Base-by-base conservation (phyloP, 805 yeast genomes). In the Dipodascus geniculatus region DNA sequence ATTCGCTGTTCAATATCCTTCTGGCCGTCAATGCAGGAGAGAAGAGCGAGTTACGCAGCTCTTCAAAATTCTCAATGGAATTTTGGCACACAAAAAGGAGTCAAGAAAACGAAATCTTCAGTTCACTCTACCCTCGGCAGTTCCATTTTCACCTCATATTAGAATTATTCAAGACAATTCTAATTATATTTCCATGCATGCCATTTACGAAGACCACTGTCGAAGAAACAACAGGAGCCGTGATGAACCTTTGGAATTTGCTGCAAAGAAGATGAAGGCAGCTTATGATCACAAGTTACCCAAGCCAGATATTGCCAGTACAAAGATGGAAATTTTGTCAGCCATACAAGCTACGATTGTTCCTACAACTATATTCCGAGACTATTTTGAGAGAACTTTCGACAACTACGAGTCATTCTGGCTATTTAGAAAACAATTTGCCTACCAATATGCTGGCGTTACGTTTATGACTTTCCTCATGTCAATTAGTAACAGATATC, bases 1-100 rank as follows among this genome's bases (percentile, higher is more conserved):
- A 49, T 95, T 93, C 74, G 95, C 96, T 0, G 95, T 93, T 20
- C 99, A 93, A 71, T 89, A 86, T 68, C 99, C 99, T 3, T 95
- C 98, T 16, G 96, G 96, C 11, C 82, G 99, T 61, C 96, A 91
- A 63, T 87, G 96, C 61, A 84, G 99, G 65, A 81, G 99, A 53
- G 99, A 93, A 65, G 99, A 93, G 65, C 78, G 96, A 53, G 82
- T 93, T 54, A 85, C 88, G 75, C 99, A 93, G 67, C 70, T 93
- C 58, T 90, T 89, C 75, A 79, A 96, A 59, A 80, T 93, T 49
- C 82, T 95, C 71, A 90, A 89, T 66, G 87, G 86, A 57, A 82
- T 86, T 1, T 71, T 95, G 53, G 73, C 83, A 0, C 81, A 84
- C 61, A 85, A 86, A 63, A 96, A 87, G 31, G 96, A 95, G 68